Evolutionary conservation across 495 filamentous ascomycete genomes (phyloP).

Genomic region (Tirmania nivea): DNA sequence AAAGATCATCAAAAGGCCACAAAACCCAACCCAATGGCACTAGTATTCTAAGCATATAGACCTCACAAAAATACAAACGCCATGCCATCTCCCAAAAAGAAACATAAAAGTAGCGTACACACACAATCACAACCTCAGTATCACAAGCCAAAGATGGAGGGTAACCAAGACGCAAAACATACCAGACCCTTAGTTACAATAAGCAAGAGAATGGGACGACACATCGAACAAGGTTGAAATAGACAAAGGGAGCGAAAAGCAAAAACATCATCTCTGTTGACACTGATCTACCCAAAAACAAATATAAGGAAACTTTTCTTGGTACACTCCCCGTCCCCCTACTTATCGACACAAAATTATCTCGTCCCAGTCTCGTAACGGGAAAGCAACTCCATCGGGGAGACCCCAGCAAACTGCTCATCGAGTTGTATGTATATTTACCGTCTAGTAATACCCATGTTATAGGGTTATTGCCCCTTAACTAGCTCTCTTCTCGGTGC

Average conservation of each 20-base stretch:
- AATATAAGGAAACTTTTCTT: background rate
- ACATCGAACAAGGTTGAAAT: slow-evolving; percentile 8
- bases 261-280: background rate
- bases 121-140: slow-evolving; percentile 3
- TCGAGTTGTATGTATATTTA: too few species aligned
- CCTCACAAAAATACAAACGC: slow-evolving; percentile 2
- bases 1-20: slow-evolving; percentile 1
- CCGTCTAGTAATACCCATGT: background rate
- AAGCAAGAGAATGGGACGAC: slow-evolving; percentile 6
- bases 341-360: too few species aligned
- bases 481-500: slow-evolving; percentile 13
- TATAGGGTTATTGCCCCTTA: background rate
- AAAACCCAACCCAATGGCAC: too few species aligned
- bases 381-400: too few species aligned
- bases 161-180: slow-evolving; percentile 7
- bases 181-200: slow-evolving; percentile 2
- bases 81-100: slow-evolving; percentile 3
- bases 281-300: background rate
- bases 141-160: slow-evolving; percentile 1
- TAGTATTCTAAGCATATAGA: too few species aligned
- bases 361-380: too few species aligned
- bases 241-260: slow-evolving; percentile 1
- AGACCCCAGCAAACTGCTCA: too few species aligned
- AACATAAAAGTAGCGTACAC: slow-evolving; percentile 4
- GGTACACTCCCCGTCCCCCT: too few species aligned